phyloP scores from a whole-genome alignment of 805 yeast genomes.

The Ogataea kodamae region DNA sequence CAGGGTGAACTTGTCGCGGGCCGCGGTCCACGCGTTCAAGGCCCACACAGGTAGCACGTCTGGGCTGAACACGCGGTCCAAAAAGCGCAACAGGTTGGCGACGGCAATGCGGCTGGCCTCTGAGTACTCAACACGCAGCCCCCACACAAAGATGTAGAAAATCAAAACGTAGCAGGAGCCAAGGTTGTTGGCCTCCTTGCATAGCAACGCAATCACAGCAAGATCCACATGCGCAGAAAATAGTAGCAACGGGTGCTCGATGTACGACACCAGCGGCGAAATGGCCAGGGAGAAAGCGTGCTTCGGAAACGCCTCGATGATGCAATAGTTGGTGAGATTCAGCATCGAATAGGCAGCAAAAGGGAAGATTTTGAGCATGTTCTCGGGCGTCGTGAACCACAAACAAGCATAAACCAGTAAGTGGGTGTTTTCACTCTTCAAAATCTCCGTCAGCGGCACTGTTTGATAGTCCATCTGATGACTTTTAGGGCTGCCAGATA shows the following conservation, averaged over 20 bases:
- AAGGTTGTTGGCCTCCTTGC: conserved; percentile 26
- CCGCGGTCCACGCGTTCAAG: conserved; percentile 16
- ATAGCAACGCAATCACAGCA: conserved; percentile 30
- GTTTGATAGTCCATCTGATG: conserved; percentile 10
- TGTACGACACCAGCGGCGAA: conserved; percentile 35
- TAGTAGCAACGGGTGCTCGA: conserved; percentile 37
- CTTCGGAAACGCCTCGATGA: conserved; percentile 34
- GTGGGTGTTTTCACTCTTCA: conserved; percentile 41
- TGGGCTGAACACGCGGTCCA: conserved; percentile 23
- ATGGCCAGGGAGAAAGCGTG: conserved; percentile 33
- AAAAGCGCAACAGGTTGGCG: conserved; percentile 20
- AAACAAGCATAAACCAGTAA: conserved; percentile 36
- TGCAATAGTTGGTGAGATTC: conserved; percentile 34
- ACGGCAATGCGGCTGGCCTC: conserved; percentile 33
- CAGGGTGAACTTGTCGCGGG: conserved; percentile 17
- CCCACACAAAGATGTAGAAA: conserved; percentile 37
- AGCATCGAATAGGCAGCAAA: conserved; percentile 40
- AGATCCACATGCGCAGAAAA: conserved; percentile 39
- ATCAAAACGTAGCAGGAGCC: conserved; percentile 32
- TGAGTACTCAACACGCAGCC: conserved; percentile 37
- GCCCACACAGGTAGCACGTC: conserved; percentile 14
- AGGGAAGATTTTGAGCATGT: conserved; percentile 37
- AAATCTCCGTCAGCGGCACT: conserved; percentile 33
- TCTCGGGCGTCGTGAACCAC: conserved; percentile 35
- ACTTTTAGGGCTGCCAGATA: conserved; percentile 5